A percentile compares a stretch with the other conserved stretches of the same genome.
These are phyloP conservation scores for Plasmodium vinckei DNA, from an alignment of 169 alveolate species.

Conservation along the genomic window DNA sequence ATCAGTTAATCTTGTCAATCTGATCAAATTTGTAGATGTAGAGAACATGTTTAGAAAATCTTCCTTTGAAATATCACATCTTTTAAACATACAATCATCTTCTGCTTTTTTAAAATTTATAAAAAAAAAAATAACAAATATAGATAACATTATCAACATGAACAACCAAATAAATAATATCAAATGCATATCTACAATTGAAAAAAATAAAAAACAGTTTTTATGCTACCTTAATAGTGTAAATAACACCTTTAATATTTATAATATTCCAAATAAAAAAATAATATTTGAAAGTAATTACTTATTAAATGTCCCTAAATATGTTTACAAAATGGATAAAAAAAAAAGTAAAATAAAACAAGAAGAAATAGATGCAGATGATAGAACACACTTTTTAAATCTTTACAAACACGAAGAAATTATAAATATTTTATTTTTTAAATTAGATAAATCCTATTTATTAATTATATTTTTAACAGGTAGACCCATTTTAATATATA, in stretches of 20 bases:
- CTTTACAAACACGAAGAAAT: conserved; percentile 21
- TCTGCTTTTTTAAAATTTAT: conserved; percentile 6
- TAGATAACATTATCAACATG: conserved; percentile 1
- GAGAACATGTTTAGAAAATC: not conserved
- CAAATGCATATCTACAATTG: conserved; percentile 22
- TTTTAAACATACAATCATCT: not conserved
- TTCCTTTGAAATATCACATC: not conserved
- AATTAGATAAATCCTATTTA: conserved; percentile 25
- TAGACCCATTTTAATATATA: conserved; percentile 56
- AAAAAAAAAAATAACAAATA: not conserved
- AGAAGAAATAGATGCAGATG: not conserved
- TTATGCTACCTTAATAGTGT: conserved; percentile 1
- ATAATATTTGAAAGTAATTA: conserved; percentile 20
- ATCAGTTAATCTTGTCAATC: conserved; percentile 4
- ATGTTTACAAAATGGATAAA: conserved; percentile 4
- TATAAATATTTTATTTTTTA: conserved; percentile 38
- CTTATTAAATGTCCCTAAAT: conserved; percentile 31
- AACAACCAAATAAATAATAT: conserved; percentile 3
- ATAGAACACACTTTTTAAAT: not conserved
- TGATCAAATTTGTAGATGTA: not conserved
- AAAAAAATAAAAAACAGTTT: not conserved
- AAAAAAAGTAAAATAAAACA: not conserved
- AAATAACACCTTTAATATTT: conserved; percentile 13
- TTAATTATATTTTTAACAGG: conserved; percentile 53
- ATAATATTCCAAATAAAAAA: conserved; percentile 5